Conservation (phyloP, 257 asterid species). For the Solanum ahanhuiri region DNA sequence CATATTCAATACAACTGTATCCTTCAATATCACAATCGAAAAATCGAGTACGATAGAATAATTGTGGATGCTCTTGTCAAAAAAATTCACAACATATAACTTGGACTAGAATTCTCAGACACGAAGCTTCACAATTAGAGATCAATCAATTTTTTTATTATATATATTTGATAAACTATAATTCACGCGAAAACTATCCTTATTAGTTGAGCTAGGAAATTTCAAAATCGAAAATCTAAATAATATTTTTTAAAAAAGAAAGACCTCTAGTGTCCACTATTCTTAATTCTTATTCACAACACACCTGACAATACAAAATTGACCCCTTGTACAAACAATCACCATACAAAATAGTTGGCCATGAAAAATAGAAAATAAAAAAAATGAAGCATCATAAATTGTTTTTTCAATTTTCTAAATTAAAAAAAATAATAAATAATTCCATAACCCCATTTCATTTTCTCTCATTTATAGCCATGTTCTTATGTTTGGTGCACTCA, state of each 20-base stretch:
- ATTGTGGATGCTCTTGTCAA: too few relatives aligned
- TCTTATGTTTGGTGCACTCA: background rate
- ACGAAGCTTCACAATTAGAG: background rate
- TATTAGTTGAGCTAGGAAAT: too few relatives aligned
- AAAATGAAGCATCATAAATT: background rate
- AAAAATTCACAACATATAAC: too few relatives aligned
- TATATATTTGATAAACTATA: too few relatives aligned
- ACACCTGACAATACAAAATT: background rate
- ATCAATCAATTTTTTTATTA: too few relatives aligned
- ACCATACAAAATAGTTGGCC: background rate
- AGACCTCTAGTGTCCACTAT: background rate
- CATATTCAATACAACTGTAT: background rate
- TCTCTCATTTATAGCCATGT: background rate
- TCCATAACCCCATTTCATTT: background rate
- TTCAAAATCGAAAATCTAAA: too few relatives aligned
- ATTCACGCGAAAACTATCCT: background rate
- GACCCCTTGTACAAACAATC: background rate
- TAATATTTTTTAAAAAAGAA: accelerated
- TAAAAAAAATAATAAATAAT: background rate
- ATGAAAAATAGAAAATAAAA: background rate
- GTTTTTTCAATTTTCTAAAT: background rate
- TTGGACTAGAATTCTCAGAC: background rate
- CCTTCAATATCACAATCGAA: accelerated
- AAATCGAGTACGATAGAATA: background rate
- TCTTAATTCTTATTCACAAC: background rate